Percentiles rank a stretch among this genome's conserved stretches.
phyloP scores from a whole-genome alignment of 1,139 yeast species.

The Yamadazyma diospyri region DNA sequence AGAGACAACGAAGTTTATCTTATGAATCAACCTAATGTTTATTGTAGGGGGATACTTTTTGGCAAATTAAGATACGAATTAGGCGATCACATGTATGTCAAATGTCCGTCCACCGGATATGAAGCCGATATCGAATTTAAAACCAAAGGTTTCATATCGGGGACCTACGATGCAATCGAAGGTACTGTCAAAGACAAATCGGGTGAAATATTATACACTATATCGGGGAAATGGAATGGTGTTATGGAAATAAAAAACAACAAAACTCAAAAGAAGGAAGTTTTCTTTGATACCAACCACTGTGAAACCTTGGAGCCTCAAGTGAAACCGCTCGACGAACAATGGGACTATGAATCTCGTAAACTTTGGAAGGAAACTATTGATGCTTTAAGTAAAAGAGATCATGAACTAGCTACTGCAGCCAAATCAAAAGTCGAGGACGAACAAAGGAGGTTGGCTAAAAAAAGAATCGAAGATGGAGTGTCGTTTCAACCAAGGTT shows the following conservation, averaged over 20 bases:
- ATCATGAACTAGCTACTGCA: conserved; percentile 80
- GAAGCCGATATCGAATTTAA: conserved; percentile 89
- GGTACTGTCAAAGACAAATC: conserved; percentile 62
- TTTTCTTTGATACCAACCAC: conserved; percentile 61
- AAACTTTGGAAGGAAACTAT: conserved; percentile 79
- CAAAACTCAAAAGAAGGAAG: conserved; percentile 44
- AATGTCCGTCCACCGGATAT: conserved; percentile 56
- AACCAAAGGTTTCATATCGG: conserved; percentile 90
- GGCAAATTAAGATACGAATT: conserved; percentile 87
- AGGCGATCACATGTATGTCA: conserved; percentile 84
- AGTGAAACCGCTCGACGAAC: conserved; percentile 77
- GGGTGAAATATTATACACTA: conserved; percentile 57
- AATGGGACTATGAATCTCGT: conserved; percentile 77
- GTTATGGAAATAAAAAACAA: conserved; percentile 65
- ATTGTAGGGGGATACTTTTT: conserved; percentile 89
- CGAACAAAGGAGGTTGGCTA: conserved; percentile 70
- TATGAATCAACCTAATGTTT: conserved; percentile 90
- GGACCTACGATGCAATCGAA: conserved; percentile 85
- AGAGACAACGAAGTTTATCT: conserved; percentile 61
- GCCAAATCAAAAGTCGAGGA: conserved; percentile 87
- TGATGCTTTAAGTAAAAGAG: conserved; percentile 68
- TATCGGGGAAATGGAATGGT: conserved; percentile 93
- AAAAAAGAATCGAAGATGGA: conserved; percentile 72
- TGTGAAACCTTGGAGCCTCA: conserved; percentile 56
- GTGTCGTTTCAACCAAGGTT: conserved; percentile 77